A percentile compares a stretch with the other conserved stretches of the same genome.
These are phyloP conservation scores for Vitis cinerea DNA, from an alignment of 164 flowering plant genomes.

Conservation along the genomic window DNA sequence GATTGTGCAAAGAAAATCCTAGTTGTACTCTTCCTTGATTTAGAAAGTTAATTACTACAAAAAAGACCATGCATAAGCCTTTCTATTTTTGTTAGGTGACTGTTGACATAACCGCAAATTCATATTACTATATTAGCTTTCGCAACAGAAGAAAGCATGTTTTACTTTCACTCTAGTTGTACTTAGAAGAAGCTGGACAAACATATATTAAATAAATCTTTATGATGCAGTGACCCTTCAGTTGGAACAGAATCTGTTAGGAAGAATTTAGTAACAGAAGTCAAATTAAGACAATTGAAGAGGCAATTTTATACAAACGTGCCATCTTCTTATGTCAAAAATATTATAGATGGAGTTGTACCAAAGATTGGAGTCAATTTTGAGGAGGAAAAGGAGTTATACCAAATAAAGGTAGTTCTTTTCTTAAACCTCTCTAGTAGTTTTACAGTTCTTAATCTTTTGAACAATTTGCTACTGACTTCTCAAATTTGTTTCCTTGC, in stretches of 20 bases:
- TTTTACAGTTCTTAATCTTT: neutral
- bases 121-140: too few relatives aligned
- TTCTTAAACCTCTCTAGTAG: neutral
- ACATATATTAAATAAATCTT: neutral
- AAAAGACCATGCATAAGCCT: too few relatives aligned
- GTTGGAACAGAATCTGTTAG: slow-evolving; percentile 15
- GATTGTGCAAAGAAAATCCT: too few relatives aligned
- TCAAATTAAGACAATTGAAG: slow-evolving; percentile 24
- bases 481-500: neutral
- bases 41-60: too few relatives aligned
- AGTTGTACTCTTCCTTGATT: too few relatives aligned
- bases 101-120: too few relatives aligned
- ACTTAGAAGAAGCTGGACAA: neutral
- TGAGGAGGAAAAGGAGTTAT: slow-evolving; percentile 44
- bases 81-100: too few relatives aligned
- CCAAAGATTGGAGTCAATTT: slow-evolving; percentile 35
- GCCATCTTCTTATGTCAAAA: slow-evolving; percentile 37
- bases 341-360: slow-evolving; percentile 22
- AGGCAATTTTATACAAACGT: slow-evolving; percentile 28
- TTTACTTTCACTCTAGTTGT: too few relatives aligned
- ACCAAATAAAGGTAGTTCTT: slow-evolving; percentile 44
- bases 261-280: slow-evolving; percentile 21
- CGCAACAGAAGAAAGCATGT: too few relatives aligned
- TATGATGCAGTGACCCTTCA: slow-evolving; percentile 29
- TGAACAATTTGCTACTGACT: neutral